Conservation (phyloP, 495 filamentous ascomycete genomes). For the Daldinia vernicosa region DNA sequence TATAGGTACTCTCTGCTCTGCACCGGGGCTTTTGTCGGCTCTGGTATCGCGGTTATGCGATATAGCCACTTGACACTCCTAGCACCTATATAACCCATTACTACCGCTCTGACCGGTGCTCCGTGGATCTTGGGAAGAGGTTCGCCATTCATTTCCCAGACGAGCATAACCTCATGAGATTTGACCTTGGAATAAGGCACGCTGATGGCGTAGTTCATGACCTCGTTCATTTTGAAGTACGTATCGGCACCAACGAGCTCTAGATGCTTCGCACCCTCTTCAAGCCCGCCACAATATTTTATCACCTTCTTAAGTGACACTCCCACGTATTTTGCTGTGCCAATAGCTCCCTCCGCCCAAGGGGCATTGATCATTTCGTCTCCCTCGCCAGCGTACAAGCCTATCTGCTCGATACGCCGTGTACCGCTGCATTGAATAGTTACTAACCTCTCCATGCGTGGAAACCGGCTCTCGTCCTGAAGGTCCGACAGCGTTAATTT, state of each 20-base stretch:
- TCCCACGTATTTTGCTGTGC: conserved; percentile 68
- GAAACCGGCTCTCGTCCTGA: conserved; percentile 64
- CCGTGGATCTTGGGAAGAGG: conserved; percentile 73
- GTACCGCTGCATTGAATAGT: conserved; percentile 77
- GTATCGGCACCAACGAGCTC: conserved; percentile 73
- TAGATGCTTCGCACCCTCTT: conserved; percentile 64
- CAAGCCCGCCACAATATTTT: conserved; percentile 69
- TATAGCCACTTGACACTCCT: conserved; percentile 67
- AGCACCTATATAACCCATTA: conserved; percentile 70
- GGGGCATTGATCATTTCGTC: conserved; percentile 76
- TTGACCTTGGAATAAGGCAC: conserved; percentile 73
- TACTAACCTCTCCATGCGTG: conserved; percentile 61
- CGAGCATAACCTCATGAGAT: conserved; percentile 70
- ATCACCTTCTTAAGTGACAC: conserved; percentile 72
- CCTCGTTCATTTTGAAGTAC: conserved; percentile 70
- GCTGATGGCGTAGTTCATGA: conserved; percentile 69
- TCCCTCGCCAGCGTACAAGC: conserved; percentile 68
- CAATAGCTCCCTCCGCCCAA: conserved; percentile 73
- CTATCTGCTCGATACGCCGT: conserved; percentile 72
- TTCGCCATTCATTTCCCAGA: conserved; percentile 76
- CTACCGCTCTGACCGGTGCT: conserved; percentile 68
- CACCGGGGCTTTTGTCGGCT: conserved; percentile 53
- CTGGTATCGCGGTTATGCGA: conserved; percentile 59
- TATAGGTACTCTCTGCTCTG: conserved; percentile 67
- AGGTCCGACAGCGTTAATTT: conserved; percentile 64